Evolutionary conservation across 306 rosid genomes (phyloP), one percentile per base, ranked within the genome.

Genomic region (Oxytropis ochrocephala): DNA sequence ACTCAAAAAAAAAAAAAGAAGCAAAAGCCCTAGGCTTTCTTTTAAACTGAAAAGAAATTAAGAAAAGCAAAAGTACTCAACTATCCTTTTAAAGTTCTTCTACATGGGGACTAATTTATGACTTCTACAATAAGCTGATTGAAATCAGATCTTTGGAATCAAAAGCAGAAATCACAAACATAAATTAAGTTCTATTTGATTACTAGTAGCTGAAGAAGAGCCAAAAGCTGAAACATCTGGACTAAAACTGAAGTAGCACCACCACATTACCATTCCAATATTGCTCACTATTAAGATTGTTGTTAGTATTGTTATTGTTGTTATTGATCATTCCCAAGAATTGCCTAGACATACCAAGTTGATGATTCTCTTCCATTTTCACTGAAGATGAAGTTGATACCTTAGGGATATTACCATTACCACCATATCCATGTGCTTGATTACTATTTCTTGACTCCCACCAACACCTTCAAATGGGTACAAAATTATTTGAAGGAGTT

Each of bases 281-380:
- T 67, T 87, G 92, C 50, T 82, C 76, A 52, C 74, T 24, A 29
- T 38, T 49, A 14, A 63, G 70, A 32, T 70, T 29, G n/a, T 58
- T 56, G 0, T 32, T 56, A 2, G 8, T 79, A 18, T 43, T 49
- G 60, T 42, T 75, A 4, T 54, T 79, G 2, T 29, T 55, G 16
- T 29, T 32, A 32, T 56, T 60, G 67, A 38, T 60, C 32, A 84
- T 66, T 39, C 89, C 92, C 81, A 86, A 78, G 7, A 60, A 60
- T 17, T 88, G 95, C 76, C 87, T 88, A n/a, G 90, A 81, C 50
- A 89, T 76, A 48, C 82, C 84, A 62, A 79, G 65, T 64, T 80
- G 76, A 19, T 41, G 78, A 7, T 57, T 75, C 1, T 85, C 96
- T 74, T 88, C 95, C 83, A 85, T 82, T 67, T 91, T 91, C 67